These are phyloP conservation scores for Diplocarpon rosae DNA, from an alignment of 2,329 filamentous ascomycete genomes.

Conservation along the genomic window DNA sequence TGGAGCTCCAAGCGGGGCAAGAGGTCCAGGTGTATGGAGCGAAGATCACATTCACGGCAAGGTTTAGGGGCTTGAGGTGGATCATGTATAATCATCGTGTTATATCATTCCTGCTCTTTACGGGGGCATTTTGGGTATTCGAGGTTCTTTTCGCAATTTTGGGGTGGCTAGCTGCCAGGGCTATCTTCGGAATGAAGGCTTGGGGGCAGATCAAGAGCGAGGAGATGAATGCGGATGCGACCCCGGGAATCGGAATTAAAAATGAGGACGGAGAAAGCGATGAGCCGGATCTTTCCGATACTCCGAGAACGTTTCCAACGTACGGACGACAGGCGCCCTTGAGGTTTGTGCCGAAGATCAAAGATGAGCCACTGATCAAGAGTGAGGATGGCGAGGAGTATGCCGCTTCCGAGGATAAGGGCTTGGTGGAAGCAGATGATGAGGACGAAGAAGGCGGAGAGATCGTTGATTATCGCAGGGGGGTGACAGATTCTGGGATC, in stretches of 20 bases:
- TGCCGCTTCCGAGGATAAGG: constrained; percentile 16
- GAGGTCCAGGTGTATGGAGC: constrained; percentile 68
- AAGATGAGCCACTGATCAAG: constrained; percentile 8
- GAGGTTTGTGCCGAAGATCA: constrained; percentile 29
- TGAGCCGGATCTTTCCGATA: constrained; percentile 31
- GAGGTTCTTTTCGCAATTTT: constrained; percentile 57
- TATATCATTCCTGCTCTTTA: constrained; percentile 57
- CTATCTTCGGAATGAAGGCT: constrained; percentile 3
- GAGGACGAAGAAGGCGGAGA: constrained; percentile 33
- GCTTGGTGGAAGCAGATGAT: constrained; percentile 36
- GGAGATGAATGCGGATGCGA: constrained; percentile 18
- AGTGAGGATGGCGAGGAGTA: constrained; percentile 22
- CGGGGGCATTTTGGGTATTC: constrained; percentile 61
- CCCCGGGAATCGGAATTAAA: constrained; percentile 15
- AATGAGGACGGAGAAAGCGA: constrained; percentile 22
- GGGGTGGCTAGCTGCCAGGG: constrained; percentile 46
- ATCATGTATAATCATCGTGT: constrained; percentile 79
- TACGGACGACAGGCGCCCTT: constrained; percentile 32
- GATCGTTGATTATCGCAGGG: constrained; percentile 29
- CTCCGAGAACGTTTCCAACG: constrained; percentile 34
- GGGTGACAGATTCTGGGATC: constrained; percentile 36
- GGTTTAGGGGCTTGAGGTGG: constrained; percentile 67
- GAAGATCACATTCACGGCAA: constrained; percentile 58
- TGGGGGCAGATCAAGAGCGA: constrained; percentile 4
- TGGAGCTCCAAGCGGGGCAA: constrained; percentile 36